Conservation (phyloP, 2,329 filamentous ascomycete species). For the Cercospora nicotianae region DNA sequence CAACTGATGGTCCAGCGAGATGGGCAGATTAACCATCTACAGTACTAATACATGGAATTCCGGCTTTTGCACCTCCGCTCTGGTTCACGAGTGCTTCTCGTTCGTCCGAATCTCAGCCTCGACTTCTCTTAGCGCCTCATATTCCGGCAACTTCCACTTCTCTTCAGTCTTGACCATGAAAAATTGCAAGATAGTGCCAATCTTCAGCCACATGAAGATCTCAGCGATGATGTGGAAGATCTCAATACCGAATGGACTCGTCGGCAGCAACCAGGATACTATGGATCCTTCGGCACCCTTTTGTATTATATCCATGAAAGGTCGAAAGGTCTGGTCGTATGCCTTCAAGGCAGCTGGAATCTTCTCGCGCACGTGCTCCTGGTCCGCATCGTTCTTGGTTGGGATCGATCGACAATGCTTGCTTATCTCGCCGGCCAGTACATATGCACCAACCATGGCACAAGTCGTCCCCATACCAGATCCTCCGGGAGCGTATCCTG, state of each 20-base stretch:
- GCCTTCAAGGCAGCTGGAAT: constrained; percentile 18
- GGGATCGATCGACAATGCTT: not conserved
- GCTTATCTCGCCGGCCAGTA: constrained; percentile 33
- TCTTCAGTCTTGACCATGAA: constrained; percentile 9
- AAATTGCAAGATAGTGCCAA: constrained; percentile 17
- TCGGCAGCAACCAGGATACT: constrained; percentile 35
- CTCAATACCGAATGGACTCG: constrained; percentile 35
- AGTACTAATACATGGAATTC: not conserved
- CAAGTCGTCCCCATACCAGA: constrained; percentile 26
- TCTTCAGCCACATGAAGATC: constrained; percentile 19
- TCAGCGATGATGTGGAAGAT: constrained; percentile 28
- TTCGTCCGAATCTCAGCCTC: not conserved
- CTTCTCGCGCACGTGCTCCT: not conserved
- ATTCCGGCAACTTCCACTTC: constrained; percentile 9
- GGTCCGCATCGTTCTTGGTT: not conserved
- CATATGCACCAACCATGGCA: constrained; percentile 32
- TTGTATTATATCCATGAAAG: constrained; percentile 27
- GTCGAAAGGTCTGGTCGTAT: constrained; percentile 27
- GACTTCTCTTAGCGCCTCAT: constrained; percentile 5
- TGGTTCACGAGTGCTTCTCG: not conserved
- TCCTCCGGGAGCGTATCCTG: constrained; percentile 28
- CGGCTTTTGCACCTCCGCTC: not conserved
- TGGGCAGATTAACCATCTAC: too few species aligned
- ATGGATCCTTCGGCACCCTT: constrained; percentile 1
- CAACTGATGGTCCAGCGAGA: not conserved